These are phyloP conservation scores for Verticillium dahliae DNA, from an alignment of 2,329 filamentous ascomycete species.

Conservation along the genomic window DNA sequence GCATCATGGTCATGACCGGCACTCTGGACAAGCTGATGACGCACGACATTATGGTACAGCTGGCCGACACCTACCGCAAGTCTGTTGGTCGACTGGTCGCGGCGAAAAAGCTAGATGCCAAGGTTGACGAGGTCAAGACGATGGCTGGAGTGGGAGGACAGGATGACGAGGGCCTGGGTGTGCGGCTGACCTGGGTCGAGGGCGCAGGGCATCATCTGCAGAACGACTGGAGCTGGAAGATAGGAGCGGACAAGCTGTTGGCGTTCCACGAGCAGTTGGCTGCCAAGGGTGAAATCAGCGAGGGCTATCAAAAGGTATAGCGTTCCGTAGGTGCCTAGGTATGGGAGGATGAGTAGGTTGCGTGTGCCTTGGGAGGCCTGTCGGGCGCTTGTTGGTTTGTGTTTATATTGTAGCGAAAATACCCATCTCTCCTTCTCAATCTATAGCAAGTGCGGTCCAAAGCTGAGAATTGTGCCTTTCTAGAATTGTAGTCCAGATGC, in stretches of 20 bases:
- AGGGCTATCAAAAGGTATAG: not conserved
- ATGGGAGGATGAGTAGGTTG: not conserved
- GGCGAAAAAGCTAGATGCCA: slow-evolving; percentile 21
- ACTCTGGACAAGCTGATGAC: slow-evolving; percentile 34
- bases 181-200: slow-evolving; percentile 32
- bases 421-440: not conserved
- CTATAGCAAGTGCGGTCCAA: too few species aligned
- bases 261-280: slow-evolving; percentile 25
- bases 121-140: slow-evolving; percentile 5
- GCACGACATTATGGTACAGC: slow-evolving; percentile 23
- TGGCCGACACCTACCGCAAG: slow-evolving; percentile 29
- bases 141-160: slow-evolving; percentile 14
- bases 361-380: not conserved
- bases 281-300: not conserved
- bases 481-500: too few species aligned
- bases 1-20: slow-evolving; percentile 32
- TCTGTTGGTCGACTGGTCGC: slow-evolving; percentile 22
- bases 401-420: not conserved
- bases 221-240: slow-evolving; percentile 42
- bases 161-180: slow-evolving; percentile 25
- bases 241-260: slow-evolving; percentile 36
- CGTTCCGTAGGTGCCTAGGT: not conserved
- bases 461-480: too few species aligned
- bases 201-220: slow-evolving; percentile 46
- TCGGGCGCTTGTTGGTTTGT: not conserved